Evolutionary conservation across 129 eudicot genomes (phyloP).

Genomic region (Heracleum sosnowskyi): DNA sequence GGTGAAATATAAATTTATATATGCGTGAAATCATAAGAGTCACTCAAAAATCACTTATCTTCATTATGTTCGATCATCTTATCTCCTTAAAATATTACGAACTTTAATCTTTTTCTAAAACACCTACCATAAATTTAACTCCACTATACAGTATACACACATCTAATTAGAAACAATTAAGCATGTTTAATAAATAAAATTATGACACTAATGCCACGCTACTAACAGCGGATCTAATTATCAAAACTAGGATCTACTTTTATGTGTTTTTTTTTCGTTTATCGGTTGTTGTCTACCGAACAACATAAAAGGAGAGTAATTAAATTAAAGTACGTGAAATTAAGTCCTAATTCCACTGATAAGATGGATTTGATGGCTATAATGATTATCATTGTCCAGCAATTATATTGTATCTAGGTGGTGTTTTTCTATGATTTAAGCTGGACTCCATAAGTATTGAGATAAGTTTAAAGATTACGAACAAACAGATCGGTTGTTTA

Average conservation of each 20-base stretch:
- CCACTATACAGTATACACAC: background rate
- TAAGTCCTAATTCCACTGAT: conserved; percentile 11
- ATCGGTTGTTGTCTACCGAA: conserved; percentile 7
- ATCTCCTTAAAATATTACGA: background rate
- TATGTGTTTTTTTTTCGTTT: background rate
- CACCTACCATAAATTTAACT: background rate
- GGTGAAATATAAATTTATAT: too few species aligned
- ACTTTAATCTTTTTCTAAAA: background rate
- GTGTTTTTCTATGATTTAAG: background rate
- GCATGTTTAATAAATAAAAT: background rate
- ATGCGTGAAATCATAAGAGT: background rate
- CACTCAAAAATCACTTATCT: conserved; percentile 6
- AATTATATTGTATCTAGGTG: background rate
- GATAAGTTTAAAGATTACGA: background rate
- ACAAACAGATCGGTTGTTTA: background rate
- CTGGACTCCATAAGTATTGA: background rate
- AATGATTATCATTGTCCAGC: conserved; percentile 2
- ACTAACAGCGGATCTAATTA: background rate
- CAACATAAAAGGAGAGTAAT: background rate
- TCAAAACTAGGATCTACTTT: background rate
- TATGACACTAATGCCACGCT: conserved; percentile 10
- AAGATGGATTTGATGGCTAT: background rate
- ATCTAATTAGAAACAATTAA: background rate
- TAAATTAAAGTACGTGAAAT: conserved; percentile 9
- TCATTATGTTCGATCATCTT: background rate